These are phyloP conservation scores for Isatis lusitanica DNA, from an alignment of 441 rosid genomes.

Conservation along the genomic window DNA sequence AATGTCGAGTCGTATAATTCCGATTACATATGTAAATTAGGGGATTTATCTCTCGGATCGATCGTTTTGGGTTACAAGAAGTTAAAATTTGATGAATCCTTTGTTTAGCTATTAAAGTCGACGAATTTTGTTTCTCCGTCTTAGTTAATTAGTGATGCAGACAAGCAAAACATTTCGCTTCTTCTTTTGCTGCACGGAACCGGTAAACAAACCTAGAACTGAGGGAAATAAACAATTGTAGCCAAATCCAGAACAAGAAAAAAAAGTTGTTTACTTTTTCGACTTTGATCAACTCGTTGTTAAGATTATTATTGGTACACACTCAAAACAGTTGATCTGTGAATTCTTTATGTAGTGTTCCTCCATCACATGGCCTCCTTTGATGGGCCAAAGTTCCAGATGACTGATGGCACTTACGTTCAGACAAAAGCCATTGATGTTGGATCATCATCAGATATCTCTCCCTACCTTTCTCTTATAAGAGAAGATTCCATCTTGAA, in stretches of 20 bases:
- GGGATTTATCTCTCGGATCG: background rate
- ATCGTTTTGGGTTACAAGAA: background rate
- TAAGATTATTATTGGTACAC: background rate
- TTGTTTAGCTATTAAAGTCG: background rate
- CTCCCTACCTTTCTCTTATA: conserved; percentile 28
- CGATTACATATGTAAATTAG: background rate
- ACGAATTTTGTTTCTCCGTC: background rate
- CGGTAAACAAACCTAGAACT: background rate
- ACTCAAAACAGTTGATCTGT: background rate
- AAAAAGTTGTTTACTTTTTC: background rate
- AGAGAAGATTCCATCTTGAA: conserved; percentile 32
- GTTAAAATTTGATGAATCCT: background rate
- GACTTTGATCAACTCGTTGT: background rate
- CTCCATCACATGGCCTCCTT: conserved; percentile 22
- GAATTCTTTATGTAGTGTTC: background rate
- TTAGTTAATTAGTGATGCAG: background rate
- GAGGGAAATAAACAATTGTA: background rate
- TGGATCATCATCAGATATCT: conserved; percentile 26
- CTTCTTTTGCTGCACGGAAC: background rate
- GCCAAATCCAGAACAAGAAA: background rate
- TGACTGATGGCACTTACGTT: conserved; percentile 36
- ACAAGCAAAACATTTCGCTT: background rate
- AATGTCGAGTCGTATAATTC: background rate
- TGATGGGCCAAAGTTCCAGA: conserved; percentile 35
- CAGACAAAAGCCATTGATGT: conserved; percentile 33